Evolutionary conservation across 2,329 filamentous ascomycete genomes (phyloP), one percentile per base, ranked within the genome.

Genomic region (Pseudogymnoascus sp.): DNA sequence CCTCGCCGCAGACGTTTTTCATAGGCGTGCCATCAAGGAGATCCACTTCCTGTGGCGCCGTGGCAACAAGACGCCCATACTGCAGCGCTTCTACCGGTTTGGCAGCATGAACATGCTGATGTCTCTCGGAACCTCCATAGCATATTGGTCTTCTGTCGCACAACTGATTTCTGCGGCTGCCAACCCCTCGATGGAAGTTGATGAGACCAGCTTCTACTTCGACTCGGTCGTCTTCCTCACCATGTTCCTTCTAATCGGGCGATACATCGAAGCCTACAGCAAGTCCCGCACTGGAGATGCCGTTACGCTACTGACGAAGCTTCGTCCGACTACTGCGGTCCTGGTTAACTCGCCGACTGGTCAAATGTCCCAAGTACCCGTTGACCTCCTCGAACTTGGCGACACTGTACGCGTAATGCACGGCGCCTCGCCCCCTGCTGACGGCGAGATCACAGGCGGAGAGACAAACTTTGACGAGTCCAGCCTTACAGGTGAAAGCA

Each of bases 51-150:
- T 96, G 64, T 96, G 92, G 92, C 82, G 87, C 14, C 84, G 78
- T 2, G 83, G 84, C 23, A 94, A 90, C 71, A 83, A 82, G 45
- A 86, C 87, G 0, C 88, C 90, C 0, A 72, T 94, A 4, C 69
- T 89, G 22, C 82, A 87, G 67, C 82, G 91, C 5, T 91, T 96
- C 70, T 91, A 91, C 73, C 85, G 88, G n/a, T 96, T 96, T 69
- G 91, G 91, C 11, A 95, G 91, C 77, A 96, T 96, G 91, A 94
- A 94, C 72, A 87, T 93, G 76, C 81, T 96, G 65, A 91, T 96
- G 73, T 92, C 88, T 8, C 81, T 94, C 2, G 92, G 91, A 5
- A 95, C 92, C 0, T 88, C 84, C 4, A 90, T 96, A 62, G 91
- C 92, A 1, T 96, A 95, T 72, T 78, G 93, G 66, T 86, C 90